Evolutionary conservation across 2,329 filamentous ascomycete genomes (phyloP).

Genomic region (Ophiostoma montium): DNA sequence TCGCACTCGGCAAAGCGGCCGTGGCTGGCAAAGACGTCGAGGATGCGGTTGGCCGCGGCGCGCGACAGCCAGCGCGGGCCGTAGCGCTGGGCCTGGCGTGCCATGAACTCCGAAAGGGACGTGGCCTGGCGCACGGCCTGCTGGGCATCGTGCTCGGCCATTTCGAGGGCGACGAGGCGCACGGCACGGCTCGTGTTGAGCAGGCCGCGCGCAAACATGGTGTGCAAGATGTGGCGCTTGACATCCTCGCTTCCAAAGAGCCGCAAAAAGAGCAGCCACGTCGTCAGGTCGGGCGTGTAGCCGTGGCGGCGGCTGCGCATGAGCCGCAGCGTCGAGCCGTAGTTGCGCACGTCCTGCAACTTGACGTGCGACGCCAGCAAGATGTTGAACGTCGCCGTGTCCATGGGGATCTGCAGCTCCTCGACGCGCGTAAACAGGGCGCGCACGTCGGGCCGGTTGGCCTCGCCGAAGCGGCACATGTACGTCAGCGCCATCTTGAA

Average conservation of each 20-base stretch:
- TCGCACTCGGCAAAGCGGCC: conserved; percentile 19
- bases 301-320: conserved; percentile 25
- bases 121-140: conserved; percentile 23
- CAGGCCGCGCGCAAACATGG: conserved; percentile 32
- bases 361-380: conserved; percentile 28
- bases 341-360: conserved; percentile 28
- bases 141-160: conserved; percentile 30
- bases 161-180: conserved; percentile 25
- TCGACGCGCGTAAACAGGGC: conserved; percentile 25
- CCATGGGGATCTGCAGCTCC: conserved; percentile 25
- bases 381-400: conserved; percentile 34
- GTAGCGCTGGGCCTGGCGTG: conserved; percentile 28
- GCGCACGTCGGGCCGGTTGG: conserved; percentile 16
- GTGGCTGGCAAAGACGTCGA: conserved; percentile 30
- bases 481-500: conserved; percentile 32
- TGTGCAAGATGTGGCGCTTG: conserved; percentile 29
- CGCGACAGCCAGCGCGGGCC: conserved; percentile 30
- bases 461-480: conserved; percentile 20
- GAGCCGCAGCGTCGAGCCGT: conserved; percentile 24
- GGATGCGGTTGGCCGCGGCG: conserved; percentile 23
- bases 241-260: conserved; percentile 46
- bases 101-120: conserved; percentile 29
- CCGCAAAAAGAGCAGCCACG: conserved; percentile 35
- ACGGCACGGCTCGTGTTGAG: conserved; percentile 24
- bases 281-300: conserved; percentile 27